Evolutionary conservation across 148 eudicot species (phyloP).

Genomic region (Nyssa sinensis): DNA sequence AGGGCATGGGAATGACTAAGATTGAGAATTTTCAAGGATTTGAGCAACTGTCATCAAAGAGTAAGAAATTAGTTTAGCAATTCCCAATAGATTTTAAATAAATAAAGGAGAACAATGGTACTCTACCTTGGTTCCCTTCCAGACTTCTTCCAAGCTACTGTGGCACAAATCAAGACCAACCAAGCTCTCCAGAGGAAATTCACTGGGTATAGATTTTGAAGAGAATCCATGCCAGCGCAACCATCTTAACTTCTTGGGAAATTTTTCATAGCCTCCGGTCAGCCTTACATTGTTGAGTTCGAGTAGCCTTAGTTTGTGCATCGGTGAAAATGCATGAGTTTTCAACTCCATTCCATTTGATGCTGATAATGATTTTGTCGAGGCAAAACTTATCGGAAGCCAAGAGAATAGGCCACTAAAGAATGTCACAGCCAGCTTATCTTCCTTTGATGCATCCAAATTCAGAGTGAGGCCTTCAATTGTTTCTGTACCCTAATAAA

Average conservation of each 20-base stretch:
- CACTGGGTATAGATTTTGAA: background rate
- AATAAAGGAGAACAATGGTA: background rate
- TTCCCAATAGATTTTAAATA: too few relatives aligned
- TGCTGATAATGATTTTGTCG: background rate
- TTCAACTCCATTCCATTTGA: background rate
- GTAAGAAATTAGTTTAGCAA: too few relatives aligned
- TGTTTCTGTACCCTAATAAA: slow-evolving; percentile 1
- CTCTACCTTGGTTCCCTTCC: slow-evolving; percentile 11
- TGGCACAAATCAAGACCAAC: slow-evolving; percentile 10
- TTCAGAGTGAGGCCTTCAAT: slow-evolving; percentile 8
- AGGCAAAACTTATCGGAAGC: too few relatives aligned
- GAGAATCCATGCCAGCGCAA: slow-evolving; percentile 13
- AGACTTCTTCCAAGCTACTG: background rate
- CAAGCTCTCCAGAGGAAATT: slow-evolving; percentile 4
- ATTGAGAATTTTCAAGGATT: slow-evolving; percentile 1
- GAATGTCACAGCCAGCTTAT: too few relatives aligned
- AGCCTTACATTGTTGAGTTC: background rate
- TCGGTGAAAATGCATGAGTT: slow-evolving; percentile 3
- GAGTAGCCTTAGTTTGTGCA: slow-evolving; percentile 11
- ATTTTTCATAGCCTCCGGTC: background rate
- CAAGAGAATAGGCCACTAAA: too few relatives aligned
- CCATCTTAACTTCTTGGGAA: slow-evolving; percentile 10
- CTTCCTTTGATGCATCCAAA: background rate
- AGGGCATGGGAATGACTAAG: slow-evolving; percentile 1
- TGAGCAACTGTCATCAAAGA: background rate